Conservation (phyloP, 2,329 filamentous ascomycete species). For the Coniochaeta sp. region DNA sequence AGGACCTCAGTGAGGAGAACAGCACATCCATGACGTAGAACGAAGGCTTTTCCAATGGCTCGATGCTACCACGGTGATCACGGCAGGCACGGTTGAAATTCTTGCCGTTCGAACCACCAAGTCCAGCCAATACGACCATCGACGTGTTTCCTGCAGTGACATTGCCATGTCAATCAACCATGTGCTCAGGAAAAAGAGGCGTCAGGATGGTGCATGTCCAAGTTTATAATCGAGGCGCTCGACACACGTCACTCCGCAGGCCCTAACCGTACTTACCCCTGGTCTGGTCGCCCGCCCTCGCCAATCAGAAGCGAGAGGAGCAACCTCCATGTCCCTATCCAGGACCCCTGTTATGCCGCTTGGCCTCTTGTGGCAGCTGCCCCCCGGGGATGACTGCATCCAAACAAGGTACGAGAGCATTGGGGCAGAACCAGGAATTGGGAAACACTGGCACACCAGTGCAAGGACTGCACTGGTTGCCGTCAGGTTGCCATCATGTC, state of each 20-base stretch:
- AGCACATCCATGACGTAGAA: not conserved
- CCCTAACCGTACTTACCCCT: constrained; percentile 7
- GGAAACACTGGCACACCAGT: too few species aligned
- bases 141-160: not conserved
- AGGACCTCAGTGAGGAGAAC: not conserved
- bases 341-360: constrained; percentile 3
- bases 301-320: constrained; percentile 12
- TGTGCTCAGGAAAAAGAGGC: not conserved
- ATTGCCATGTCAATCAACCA: not conserved
- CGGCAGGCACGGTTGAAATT: not conserved
- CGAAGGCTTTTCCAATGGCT: not conserved
- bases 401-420: constrained; percentile 4
- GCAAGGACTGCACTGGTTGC: not conserved
- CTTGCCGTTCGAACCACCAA: not conserved
- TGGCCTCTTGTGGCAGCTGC: constrained; percentile 6
- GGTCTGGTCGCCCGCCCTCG: constrained; percentile 2
- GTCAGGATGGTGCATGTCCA: constrained; percentile 2
- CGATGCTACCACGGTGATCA: not conserved
- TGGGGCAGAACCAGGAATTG: not conserved
- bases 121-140: not conserved
- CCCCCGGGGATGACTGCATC: constrained; percentile 11
- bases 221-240: not conserved
- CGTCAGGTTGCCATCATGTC: constrained; percentile 3
- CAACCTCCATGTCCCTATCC: constrained; percentile 4
- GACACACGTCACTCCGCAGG: constrained; percentile 18